Base-by-base conservation (phyloP, 2,329 filamentous ascomycete genomes). In the Geosmithia putterillii region DNA sequence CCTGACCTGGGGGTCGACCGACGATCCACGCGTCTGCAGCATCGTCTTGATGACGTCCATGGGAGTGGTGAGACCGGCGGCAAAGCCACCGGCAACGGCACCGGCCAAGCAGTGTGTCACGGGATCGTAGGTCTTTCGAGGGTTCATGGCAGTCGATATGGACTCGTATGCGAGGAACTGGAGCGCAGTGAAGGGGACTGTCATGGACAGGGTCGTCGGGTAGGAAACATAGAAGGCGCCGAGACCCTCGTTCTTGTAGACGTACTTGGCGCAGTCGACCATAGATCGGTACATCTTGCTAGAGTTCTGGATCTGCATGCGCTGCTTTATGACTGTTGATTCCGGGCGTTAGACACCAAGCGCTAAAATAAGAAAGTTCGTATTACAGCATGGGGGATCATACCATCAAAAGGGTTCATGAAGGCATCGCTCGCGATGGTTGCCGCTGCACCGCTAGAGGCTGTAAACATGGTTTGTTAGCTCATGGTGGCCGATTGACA, bases 391-490 rank as follows among this genome's bases (percentile, higher is more conserved):
- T 34, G 42, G 42, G 22, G 21, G 36, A 9, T 21, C 77, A 56
- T 74, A 95, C 88, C 88, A 67, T 98, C 92, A 61, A 98, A 98
- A 19, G 92, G 92, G 59, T 96, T 98, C 92, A 98, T 98, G 51
- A 98, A 79, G 44, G 92, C 92, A 70, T 98, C 92, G 61, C 89
- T 95, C 32, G 90, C 86, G 60, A 96, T 95, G 7, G 92, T 96
- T 50, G 92, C 92, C 54, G 86, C 86, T 47, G 92, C 90, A 64
- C 92, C 92, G 59, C 88, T 95, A 49, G 87, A 83, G 48, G 87
- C 92, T 95, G 59, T 37, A 35, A 39, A 19, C 39, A 38, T 28
- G 36, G 28, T 47, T 37, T 45, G 35, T 8, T 41, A 7, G 37
- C 18, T 20, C 4, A 20, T 20, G 22, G 17, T 17, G n/a, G 39